Percentiles rank a stretch among this genome's conserved stretches.
These are phyloP conservation scores for Allomyces macrogynus DNA, from an alignment of 192 early-diverging fungal species.

Conservation along the genomic window DNA sequence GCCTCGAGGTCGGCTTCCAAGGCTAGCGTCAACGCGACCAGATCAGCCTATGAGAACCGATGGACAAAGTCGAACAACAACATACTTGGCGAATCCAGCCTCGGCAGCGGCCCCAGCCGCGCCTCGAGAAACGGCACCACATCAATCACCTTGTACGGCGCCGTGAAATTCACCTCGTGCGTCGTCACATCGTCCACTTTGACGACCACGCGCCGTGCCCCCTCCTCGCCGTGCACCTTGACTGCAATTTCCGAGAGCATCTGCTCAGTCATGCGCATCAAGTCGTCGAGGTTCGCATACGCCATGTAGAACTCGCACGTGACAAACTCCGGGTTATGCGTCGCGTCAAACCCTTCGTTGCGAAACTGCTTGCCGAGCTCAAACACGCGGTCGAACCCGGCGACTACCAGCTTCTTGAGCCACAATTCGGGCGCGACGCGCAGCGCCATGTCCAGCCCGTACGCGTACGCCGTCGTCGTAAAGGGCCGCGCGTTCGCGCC, in stretches of 20 bases:
- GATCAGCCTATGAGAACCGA: too few relatives aligned
- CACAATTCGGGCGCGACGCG: conserved; percentile 70
- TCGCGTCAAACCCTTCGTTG: conserved; percentile 73
- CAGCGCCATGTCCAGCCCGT: conserved; percentile 46
- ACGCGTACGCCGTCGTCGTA: conserved; percentile 36
- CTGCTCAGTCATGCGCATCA: conserved; percentile 49
- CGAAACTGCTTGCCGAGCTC: conserved; percentile 82
- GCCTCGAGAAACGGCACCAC: conserved; percentile 9
- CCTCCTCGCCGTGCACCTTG: background rate
- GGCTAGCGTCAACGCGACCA: background rate
- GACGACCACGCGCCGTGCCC: background rate
- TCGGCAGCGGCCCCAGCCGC: background rate
- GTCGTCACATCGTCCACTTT: background rate
- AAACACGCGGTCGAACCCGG: conserved; percentile 62
- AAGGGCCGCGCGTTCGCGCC: conserved; percentile 72
- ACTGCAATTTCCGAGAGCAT: conserved; percentile 28
- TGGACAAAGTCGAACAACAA: too few relatives aligned
- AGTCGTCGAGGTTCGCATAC: conserved; percentile 42
- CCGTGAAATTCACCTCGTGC: conserved; percentile 9
- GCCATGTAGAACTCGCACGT: conserved; percentile 78
- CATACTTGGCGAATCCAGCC: too few relatives aligned
- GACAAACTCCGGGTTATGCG: conserved; percentile 80
- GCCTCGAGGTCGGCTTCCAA: conserved; percentile 11
- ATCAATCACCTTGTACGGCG: conserved; percentile 10
- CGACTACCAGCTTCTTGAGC: conserved; percentile 73